Percentiles rank a stretch among this genome's conserved stretches.
These are phyloP conservation scores for Penicillium egyptiacum DNA, from an alignment of 495 filamentous ascomycete genomes.

Conservation along the genomic window DNA sequence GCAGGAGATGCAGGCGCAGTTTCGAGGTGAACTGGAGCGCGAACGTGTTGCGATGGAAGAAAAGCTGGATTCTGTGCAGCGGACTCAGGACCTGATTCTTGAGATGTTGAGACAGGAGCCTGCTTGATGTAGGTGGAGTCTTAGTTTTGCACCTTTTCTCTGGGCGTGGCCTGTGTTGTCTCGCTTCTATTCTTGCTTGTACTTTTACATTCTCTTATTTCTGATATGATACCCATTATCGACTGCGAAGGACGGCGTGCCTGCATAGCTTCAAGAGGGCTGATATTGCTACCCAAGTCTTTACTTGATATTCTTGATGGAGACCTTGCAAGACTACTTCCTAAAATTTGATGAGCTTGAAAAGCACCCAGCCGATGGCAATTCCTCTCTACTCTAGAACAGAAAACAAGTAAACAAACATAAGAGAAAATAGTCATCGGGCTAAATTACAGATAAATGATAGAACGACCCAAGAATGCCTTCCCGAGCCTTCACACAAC, in stretches of 20 bases:
- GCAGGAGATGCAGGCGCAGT: constrained; percentile 33
- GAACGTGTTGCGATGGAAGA: constrained; percentile 37
- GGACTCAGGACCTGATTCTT: constrained; percentile 48
- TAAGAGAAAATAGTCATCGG: constrained; percentile 31
- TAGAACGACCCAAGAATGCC: constrained; percentile 21
- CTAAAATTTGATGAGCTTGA: constrained; percentile 5
- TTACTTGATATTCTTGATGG: not conserved
- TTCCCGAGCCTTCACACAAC: constrained; percentile 12
- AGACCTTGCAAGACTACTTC: not conserved
- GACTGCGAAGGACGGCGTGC: constrained; percentile 2
- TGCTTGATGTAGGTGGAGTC: constrained; percentile 18
- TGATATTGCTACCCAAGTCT: not conserved
- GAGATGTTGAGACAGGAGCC: constrained; percentile 48
- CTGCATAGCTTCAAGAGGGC: not conserved
- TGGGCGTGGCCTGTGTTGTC: not conserved
- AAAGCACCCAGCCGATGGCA: constrained; percentile 18
- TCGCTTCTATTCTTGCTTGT: constrained; percentile 1
- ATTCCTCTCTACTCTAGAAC: constrained; percentile 33
- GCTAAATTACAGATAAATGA: constrained; percentile 39
- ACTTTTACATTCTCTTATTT: constrained; percentile 6
- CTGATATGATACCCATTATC: constrained; percentile 18
- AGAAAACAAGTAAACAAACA: constrained; percentile 23
- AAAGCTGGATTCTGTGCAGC: constrained; percentile 43
- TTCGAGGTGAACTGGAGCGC: constrained; percentile 36
- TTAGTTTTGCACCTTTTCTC: not conserved